Conservation (phyloP, 1,139 yeast species). For the Saccharomyces uvarum region DNA sequence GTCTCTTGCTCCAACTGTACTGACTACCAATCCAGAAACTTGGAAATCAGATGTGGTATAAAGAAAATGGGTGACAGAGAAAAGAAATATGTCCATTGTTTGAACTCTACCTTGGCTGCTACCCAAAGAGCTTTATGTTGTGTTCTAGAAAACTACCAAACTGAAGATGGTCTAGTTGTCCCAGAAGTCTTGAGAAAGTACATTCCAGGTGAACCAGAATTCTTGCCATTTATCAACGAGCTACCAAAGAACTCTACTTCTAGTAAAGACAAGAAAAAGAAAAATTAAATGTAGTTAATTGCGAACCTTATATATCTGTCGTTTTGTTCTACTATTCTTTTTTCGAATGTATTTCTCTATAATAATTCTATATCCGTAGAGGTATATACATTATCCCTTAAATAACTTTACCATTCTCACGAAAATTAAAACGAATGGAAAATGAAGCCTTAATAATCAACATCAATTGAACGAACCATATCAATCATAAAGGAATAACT, state of each 20-base stretch:
- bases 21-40: conserved; percentile 95
- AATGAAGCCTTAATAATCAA: neutral
- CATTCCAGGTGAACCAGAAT: conserved; percentile 98
- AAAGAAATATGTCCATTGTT: conserved; percentile 96
- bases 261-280: conserved; percentile 46
- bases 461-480: neutral
- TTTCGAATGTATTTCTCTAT: neutral
- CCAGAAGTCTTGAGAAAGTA: conserved; percentile 93
- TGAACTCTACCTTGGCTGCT: conserved; percentile 94
- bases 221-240: conserved; percentile 82
- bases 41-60: conserved; percentile 97
- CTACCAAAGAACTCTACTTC: conserved; percentile 92
- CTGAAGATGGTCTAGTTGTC: conserved; percentile 84
- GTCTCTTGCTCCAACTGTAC: conserved; percentile 99
- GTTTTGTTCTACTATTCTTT: neutral
- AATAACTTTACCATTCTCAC: neutral
- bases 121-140: conserved; percentile 98
- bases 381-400: neutral
- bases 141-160: conserved; percentile 93
- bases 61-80: conserved; percentile 92
- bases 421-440: neutral
- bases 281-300: neutral
- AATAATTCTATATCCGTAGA: neutral
- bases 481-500: neutral
- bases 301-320: neutral